A percentile compares a stretch with the other conserved stretches of the same genome.
These are phyloP conservation scores for Protomyces lactucae-debilis DNA, from an alignment of 1,139 yeast genomes.

Conservation along the genomic window DNA sequence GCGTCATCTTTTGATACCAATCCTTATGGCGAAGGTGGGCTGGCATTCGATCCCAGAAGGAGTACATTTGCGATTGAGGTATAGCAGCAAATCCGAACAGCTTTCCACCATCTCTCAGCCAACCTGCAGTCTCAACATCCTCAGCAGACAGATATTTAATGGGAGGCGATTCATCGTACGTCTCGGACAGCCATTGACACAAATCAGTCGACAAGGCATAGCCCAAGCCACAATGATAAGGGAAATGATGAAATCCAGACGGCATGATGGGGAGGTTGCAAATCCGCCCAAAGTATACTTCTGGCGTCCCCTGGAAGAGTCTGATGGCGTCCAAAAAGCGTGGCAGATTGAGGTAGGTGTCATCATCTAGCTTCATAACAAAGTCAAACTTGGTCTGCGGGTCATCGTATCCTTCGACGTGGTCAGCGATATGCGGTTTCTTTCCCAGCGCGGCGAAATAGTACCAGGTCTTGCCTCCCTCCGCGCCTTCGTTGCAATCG, in stretches of 20 bases:
- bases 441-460: neutral
- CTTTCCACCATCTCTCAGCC: neutral
- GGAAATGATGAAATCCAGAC: neutral
- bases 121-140: neutral
- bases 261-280: neutral
- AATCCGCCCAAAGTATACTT: conserved; percentile 7
- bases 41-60: neutral
- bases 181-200: neutral
- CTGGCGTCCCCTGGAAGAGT: neutral
- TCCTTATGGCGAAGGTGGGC: neutral
- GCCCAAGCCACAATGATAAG: conserved; percentile 13
- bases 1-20: neutral
- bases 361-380: conserved; percentile 16
- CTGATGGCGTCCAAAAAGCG: neutral
- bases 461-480: conserved; percentile 10
- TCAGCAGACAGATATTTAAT: neutral
- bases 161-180: neutral
- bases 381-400: neutral
- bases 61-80: neutral
- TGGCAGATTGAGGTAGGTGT: conserved; percentile 10
- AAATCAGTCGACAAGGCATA: conserved; percentile 9
- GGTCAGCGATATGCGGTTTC: neutral
- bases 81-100: neutral
- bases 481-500: conserved; percentile 2
- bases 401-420: neutral